Base-by-base conservation (phyloP, 1,139 yeast genomes). In the Taphrina populina region DNA sequence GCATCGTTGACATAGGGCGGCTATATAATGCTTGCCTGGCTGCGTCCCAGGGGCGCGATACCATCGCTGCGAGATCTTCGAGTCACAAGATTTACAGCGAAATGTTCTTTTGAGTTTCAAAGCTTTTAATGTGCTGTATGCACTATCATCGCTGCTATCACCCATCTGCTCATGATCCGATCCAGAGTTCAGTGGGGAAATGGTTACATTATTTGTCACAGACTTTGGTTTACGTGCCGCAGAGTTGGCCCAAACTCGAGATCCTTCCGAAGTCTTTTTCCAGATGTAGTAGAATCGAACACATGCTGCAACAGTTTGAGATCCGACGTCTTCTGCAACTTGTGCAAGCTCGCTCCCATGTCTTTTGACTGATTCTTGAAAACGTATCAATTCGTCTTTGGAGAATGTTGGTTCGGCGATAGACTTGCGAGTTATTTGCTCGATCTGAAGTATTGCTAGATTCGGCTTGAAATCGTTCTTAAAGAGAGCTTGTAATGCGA, bases 241-340 rank as follows among this genome's bases (percentile, higher is more conserved):
- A 64, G 73, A 86, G 65, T 83, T 83, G 33, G 88, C 96, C 95
- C 96, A 88, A 13, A 86, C 84, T 51, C 70, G 66, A 61, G 77
- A 80, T 0, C 97, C 97, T 56, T 76, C 76, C 27, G 77, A 73
- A 0, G 96, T 83, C 68, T 90, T 90, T 69, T 90, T 90, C 97
- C 97, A 90, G 52, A 85, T 71, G 65, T 90, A 90, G 65, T 87
- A 90, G 66, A 77, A 90, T 54, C 96, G 71, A 0, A 90, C 96
- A 61, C 88, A 76, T 81, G 83, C 85, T 0, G 90, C 77, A 54
- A 81, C 73, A 0, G 87, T 74, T 62, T 85, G 94, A 0, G 88
- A 76, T 37, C 77, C 77, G 4, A 90, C 94, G 60, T 76, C 78
- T 64, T 81, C 78, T 62, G 69, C 79, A 0, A 87, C 94, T 1